These are phyloP conservation scores for Psilocybe cyanescens DNA, from an alignment of 768 basidiomycete genomes.

Conservation along the genomic window DNA sequence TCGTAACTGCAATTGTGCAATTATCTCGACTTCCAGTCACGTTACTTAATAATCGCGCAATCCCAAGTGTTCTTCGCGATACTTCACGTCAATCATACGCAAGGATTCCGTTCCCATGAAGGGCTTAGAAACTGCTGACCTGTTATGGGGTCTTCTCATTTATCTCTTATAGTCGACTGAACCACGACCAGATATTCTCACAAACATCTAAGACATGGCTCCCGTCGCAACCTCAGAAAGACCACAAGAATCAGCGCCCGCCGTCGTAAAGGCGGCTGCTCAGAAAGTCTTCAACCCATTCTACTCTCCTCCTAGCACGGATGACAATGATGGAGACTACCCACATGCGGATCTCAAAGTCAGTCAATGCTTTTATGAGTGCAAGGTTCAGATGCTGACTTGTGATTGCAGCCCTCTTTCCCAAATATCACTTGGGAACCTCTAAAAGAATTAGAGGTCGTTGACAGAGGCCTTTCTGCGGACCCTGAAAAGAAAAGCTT, in stretches of 20 bases:
- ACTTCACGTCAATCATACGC: slow-evolving; percentile 25
- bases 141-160: not conserved
- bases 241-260: slow-evolving; percentile 13
- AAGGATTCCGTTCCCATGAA: slow-evolving; percentile 18
- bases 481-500: slow-evolving; percentile 72
- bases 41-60: slow-evolving; percentile 24
- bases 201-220: slow-evolving; percentile 35
- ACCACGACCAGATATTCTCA: not conserved
- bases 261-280: slow-evolving; percentile 18
- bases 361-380: slow-evolving; percentile 5
- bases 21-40: slow-evolving; percentile 13
- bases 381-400: not conserved
- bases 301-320: slow-evolving; percentile 62
- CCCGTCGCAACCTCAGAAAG: slow-evolving; percentile 49
- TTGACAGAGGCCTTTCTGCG: slow-evolving; percentile 69
- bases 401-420: slow-evolving; percentile 56
- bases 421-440: slow-evolving; percentile 70
- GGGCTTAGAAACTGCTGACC: not conserved
- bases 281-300: slow-evolving; percentile 60
- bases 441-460: slow-evolving; percentile 57
- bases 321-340: slow-evolving; percentile 56
- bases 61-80: slow-evolving; percentile 19
- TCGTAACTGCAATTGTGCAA: not conserved
- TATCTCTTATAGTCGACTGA: not conserved
- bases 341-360: slow-evolving; percentile 65